A percentile compares a stretch with the other conserved stretches of the same genome.
These are phyloP conservation scores for Dalbergia oliveri DNA, from an alignment of 306 rosid species.

Conservation along the genomic window DNA sequence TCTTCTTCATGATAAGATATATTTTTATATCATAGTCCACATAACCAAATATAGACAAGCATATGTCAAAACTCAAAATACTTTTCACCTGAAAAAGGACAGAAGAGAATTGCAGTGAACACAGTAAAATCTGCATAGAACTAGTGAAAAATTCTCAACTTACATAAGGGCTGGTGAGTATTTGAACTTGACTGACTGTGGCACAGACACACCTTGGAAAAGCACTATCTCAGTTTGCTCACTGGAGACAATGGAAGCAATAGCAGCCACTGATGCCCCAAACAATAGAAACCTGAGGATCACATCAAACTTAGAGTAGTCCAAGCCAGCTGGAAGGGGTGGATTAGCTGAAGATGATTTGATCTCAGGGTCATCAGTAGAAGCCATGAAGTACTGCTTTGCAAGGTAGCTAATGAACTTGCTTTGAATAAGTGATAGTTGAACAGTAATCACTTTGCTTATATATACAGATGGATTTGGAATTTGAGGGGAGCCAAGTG, in stretches of 20 bases:
- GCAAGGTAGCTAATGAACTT: conserved; percentile 29
- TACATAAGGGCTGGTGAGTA: conserved; percentile 78
- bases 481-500: conserved; percentile 1
- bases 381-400: conserved; percentile 57
- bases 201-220: background rate
- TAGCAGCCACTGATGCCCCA: conserved; percentile 58
- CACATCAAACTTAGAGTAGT: conserved; percentile 51
- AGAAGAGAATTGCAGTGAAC: background rate
- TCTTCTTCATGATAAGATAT: conserved; percentile 1
- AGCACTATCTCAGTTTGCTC: conserved; percentile 53
- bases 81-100: background rate
- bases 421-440: conserved; percentile 23
- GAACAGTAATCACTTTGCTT: conserved; percentile 19
- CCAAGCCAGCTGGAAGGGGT: background rate
- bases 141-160: conserved; percentile 42
- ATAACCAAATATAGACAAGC: conserved; percentile 7
- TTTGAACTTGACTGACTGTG: conserved; percentile 58
- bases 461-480: conserved; percentile 22
- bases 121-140: background rate
- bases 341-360: conserved; percentile 34
- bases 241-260: conserved; percentile 64
- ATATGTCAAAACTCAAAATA: background rate
- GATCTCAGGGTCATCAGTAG: conserved; percentile 50
- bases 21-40: background rate
- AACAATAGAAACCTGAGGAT: conserved; percentile 65